These are phyloP conservation scores for Daldinia childiae DNA, from an alignment of 495 filamentous ascomycete genomes.

Conservation along the genomic window DNA sequence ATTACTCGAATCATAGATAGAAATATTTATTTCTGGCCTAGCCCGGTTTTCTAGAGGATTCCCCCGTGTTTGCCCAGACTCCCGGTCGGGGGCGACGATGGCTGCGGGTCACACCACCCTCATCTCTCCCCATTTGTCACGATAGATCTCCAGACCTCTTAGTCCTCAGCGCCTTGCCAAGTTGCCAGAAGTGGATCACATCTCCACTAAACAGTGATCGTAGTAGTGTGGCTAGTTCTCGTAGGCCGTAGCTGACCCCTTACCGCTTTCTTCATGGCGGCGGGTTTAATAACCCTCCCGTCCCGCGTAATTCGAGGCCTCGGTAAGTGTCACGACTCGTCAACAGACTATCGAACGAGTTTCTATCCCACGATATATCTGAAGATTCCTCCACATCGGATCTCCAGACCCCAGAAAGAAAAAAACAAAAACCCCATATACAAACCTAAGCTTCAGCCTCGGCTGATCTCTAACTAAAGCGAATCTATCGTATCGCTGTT, in stretches of 20 bases:
- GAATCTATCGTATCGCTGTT: slow-evolving; percentile 30
- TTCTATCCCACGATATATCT: slow-evolving; percentile 18
- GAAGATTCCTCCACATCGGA: slow-evolving; percentile 26
- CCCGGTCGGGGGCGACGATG: slow-evolving; percentile 42
- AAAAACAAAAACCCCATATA: slow-evolving; percentile 2
- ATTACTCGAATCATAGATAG: slow-evolving; percentile 8
- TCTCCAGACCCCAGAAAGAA: slow-evolving; percentile 17
- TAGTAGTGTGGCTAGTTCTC: slow-evolving; percentile 33
- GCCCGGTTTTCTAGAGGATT: slow-evolving; percentile 33
- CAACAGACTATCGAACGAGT: slow-evolving; percentile 38
- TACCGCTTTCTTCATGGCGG: slow-evolving; percentile 26
- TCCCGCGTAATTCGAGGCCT: slow-evolving; percentile 27
- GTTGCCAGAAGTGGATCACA: slow-evolving; percentile 39
- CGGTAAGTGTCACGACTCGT: slow-evolving; percentile 38
- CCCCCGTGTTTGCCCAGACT: slow-evolving; percentile 30
- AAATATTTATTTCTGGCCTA: slow-evolving; percentile 30
- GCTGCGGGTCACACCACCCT: slow-evolving; percentile 41
- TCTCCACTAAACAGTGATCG: slow-evolving; percentile 35
- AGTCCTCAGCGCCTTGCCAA: slow-evolving; percentile 38
- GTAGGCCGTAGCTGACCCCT: slow-evolving; percentile 35
- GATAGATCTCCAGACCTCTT: slow-evolving; percentile 43
- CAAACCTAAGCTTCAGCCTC: slow-evolving; percentile 24
- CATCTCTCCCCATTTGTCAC: slow-evolving; percentile 45
- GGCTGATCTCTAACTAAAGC: slow-evolving; percentile 31
- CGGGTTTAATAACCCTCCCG: slow-evolving; percentile 37